These are phyloP conservation scores for Oxyria digyna DNA, from an alignment of 148 eudicot species.

Conservation along the genomic window DNA sequence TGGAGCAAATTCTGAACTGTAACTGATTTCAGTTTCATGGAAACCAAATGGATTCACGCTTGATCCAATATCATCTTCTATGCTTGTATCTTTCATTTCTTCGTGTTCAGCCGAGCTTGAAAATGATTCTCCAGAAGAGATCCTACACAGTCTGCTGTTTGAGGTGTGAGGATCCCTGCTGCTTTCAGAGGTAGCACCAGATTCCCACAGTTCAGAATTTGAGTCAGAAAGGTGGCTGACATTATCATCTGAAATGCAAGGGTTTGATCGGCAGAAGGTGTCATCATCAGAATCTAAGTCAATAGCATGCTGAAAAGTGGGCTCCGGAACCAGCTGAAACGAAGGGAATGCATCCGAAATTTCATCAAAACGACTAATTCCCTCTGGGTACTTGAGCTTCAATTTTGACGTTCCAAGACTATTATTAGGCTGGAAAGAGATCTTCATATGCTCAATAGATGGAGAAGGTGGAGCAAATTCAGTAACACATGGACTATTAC, in stretches of 20 bases:
- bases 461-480: conserved; percentile 81
- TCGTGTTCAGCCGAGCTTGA: conserved; percentile 40
- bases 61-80: conserved; percentile 16
- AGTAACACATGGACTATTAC: conserved; percentile 11
- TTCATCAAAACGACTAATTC: conserved; percentile 29
- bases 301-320: conserved; percentile 24
- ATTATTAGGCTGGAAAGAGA: conserved; percentile 70
- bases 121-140: conserved; percentile 46
- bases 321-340: conserved; percentile 85
- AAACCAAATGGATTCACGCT: conserved; percentile 28
- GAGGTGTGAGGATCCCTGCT: conserved; percentile 33
- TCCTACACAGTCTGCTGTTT: conserved; percentile 41
- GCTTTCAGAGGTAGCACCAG: conserved; percentile 38
- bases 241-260: conserved; percentile 58
- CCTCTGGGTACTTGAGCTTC: conserved; percentile 70
- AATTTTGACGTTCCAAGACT: conserved; percentile 40
- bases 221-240: conserved; percentile 54
- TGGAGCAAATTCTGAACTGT: conserved; percentile 14
- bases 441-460: conserved; percentile 85
- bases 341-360: conserved; percentile 59
- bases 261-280: conserved; percentile 79
- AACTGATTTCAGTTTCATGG: conserved; percentile 22
- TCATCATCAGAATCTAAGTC: conserved; percentile 86
- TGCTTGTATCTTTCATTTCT: conserved; percentile 14
- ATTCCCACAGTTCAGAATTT: conserved; percentile 84